phyloP scores from a whole-genome alignment of 2,329 filamentous ascomycete genomes.

The Fusarium illudens region DNA sequence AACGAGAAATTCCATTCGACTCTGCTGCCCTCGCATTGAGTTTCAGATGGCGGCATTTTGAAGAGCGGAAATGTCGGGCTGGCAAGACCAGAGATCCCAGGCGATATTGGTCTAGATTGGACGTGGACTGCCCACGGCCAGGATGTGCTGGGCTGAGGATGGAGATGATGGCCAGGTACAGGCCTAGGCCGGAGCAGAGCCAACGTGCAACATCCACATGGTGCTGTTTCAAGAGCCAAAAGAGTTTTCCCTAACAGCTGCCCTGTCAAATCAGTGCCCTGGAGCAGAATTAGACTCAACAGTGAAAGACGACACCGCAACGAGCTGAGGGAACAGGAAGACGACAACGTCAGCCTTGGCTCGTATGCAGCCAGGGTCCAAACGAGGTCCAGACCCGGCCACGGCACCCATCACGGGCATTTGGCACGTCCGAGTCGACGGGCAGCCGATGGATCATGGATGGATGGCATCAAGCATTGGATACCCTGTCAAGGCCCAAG shows the following conservation, averaged over 20 bases:
- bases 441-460: not conserved
- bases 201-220: conserved; percentile 2
- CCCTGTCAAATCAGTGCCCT: not conserved
- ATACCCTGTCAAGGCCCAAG: conserved; percentile 17
- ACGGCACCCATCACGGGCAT: conserved; percentile 6
- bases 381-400: conserved; percentile 32
- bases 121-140: conserved; percentile 6
- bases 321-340: not conserved
- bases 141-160: conserved; percentile 14
- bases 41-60: not conserved
- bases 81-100: conserved; percentile 11
- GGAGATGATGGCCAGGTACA: conserved; percentile 3
- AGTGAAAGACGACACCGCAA: not conserved
- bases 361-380: conserved; percentile 32
- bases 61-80: not conserved
- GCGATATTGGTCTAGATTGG: conserved; percentile 24
- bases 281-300: not conserved
- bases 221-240: conserved; percentile 3
- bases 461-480: conserved; percentile 16
- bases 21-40: not conserved
- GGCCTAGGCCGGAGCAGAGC: conserved; percentile 14
- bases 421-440: not conserved
- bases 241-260: not conserved
- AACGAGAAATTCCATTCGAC: not conserved
- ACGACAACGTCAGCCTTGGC: conserved; percentile 19